Base-by-base conservation (phyloP, 345 rosid genomes). In the Mercurialis annua region DNA sequence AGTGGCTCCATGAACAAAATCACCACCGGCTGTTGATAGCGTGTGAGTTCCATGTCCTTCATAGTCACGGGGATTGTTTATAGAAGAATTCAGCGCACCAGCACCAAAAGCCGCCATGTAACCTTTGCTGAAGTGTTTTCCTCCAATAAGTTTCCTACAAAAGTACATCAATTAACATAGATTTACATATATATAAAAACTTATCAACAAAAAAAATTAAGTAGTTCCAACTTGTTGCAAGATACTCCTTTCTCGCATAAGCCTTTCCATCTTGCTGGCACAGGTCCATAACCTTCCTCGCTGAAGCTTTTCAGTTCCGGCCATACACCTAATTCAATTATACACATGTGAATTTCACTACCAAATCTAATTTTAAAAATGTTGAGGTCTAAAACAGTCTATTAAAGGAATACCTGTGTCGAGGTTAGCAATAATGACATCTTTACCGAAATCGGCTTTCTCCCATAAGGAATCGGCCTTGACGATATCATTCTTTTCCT, bases 31-130 rank as follows among this genome's bases (percentile, higher is more conserved):
- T 6, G 98, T 90, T 5, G 98, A 93, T 33, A 93, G 80, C 33
- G 97, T 93, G 80, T 90, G 98, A 17, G 90, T 81, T 18, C 96
- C 97, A 67, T 93, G 98, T 16, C 98, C 98, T 0, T 84, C 85
- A 1, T 62, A 55, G 78, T 93, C 98, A 0, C 96, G 92, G 0
- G 98, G 84, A 29, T 94, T 38, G 26, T 86, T 78, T 33, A 79
- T 76, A 53, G 81, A 72, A 15, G 84, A 60, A 73, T 85, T 80
- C 26, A 88, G 82, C 1, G 49, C 64, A 18, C 92, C 87, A 20
- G 46, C 88, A 23, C n/a, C n/a, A n/a, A n/a, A n/a, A n/a, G 46
- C 77, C 0, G 84, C 73, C 20, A 73, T 77, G 64, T 77, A 86
- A 3, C 82, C 94, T 56, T 68, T 74, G 71, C 73, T 71, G 77